Evolutionary conservation across 371 early-diverging fungal species (phyloP).

Genomic region (Saksenaea oblongispora): DNA sequence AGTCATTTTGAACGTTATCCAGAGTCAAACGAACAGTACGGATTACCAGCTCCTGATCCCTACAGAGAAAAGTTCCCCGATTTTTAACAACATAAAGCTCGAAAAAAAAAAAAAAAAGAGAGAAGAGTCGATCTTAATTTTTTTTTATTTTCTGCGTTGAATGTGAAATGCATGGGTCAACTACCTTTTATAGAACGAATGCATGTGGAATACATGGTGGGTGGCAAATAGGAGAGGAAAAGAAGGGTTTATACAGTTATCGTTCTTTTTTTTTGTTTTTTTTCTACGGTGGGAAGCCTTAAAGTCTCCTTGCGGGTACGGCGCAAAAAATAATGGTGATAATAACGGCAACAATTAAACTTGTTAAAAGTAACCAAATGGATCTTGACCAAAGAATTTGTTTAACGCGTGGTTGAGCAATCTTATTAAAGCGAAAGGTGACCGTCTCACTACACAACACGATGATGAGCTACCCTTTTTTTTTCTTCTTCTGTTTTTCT

Average conservation of each 20-base stretch:
- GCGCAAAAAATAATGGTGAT: constrained; percentile 46
- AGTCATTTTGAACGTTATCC: constrained; percentile 94
- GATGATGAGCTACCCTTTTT: not conserved
- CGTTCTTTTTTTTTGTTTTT: too few relatives aligned
- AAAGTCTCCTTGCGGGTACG: constrained; percentile 37
- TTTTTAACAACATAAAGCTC: constrained; percentile 23
- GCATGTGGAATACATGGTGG: constrained; percentile 5
- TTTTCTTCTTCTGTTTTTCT: not conserved
- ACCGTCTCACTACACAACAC: constrained; percentile 41
- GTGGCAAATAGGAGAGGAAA: not conserved
- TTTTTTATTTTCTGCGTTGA: not conserved
- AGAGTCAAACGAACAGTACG: constrained; percentile 72
- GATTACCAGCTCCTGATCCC: constrained; percentile 29
- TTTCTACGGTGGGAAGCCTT: constrained; percentile 6
- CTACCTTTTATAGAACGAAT: constrained; percentile 1
- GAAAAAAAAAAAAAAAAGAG: not conserved
- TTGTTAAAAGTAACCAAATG: constrained; percentile 35
- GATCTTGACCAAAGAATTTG: constrained; percentile 41
- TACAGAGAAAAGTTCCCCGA: constrained; percentile 32
- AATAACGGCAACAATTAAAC: constrained; percentile 30
- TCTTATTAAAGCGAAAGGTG: constrained; percentile 47
- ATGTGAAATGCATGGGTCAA: constrained; percentile 1
- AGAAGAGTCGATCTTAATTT: not conserved
- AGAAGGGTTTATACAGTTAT: not conserved
- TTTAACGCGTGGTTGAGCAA: constrained; percentile 43